These are phyloP conservation scores for Phycomyces blakesleeanus DNA, from an alignment of 192 early-diverging fungal genomes.

Conservation along the genomic window DNA sequence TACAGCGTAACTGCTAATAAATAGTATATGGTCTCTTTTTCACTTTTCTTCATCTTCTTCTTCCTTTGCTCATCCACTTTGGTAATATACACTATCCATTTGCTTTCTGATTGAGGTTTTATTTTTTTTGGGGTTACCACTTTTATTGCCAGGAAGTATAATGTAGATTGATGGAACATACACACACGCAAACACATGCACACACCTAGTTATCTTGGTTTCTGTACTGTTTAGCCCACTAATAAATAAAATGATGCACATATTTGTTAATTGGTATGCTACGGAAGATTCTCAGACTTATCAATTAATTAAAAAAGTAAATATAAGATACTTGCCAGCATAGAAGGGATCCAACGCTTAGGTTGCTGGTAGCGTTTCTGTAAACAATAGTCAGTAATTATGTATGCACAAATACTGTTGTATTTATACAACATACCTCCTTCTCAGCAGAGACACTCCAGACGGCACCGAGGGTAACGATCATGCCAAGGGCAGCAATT, in stretches of 20 bases:
- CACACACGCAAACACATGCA: no score
- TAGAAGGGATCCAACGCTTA: slow-evolving; percentile 48
- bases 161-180: no score
- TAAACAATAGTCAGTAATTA: background rate
- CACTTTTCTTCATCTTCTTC: no score
- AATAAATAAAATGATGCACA: slow-evolving; percentile 5
- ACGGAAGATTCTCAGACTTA: background rate
- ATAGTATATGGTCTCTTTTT: no score
- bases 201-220: slow-evolving; percentile 25
- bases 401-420: background rate
- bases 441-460: slow-evolving; percentile 42
- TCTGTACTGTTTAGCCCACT: slow-evolving; percentile 43
- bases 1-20: no score
- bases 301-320: background rate
- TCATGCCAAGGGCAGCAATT: slow-evolving; percentile 34
- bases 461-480: slow-evolving; percentile 27
- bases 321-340: slow-evolving; percentile 36
- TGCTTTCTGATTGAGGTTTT: no score
- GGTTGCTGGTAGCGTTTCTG: slow-evolving; percentile 40
- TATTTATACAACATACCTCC: slow-evolving; percentile 25
- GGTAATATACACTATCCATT: no score
- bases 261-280: no score
- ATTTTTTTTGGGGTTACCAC: no score
- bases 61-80: no score
- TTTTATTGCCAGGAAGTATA: no score